Percentiles rank a stretch among this genome's conserved stretches.
phyloP scores from a whole-genome alignment of 805 yeast species.

The Suhomyces xylopsoci region DNA sequence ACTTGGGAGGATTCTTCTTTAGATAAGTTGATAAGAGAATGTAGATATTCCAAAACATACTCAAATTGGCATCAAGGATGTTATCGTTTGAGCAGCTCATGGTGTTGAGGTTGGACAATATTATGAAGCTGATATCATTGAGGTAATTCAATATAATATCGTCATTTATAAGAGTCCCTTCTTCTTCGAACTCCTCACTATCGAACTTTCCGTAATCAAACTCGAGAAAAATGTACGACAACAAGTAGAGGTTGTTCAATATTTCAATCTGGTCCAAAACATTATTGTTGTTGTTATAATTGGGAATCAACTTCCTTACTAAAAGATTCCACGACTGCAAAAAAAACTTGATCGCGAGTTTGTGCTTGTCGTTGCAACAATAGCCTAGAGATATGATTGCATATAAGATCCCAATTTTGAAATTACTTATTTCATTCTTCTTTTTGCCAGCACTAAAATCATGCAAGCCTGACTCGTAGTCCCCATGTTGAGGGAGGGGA shows the following conservation, averaged over 20 bases:
- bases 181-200: slow-evolving; percentile 6
- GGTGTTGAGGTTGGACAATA: slow-evolving; percentile 33
- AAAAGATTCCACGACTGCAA: slow-evolving; percentile 46
- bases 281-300: slow-evolving; percentile 27
- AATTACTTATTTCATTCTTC: slow-evolving; percentile 22
- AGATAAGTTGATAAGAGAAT: slow-evolving; percentile 44
- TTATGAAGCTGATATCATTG: slow-evolving; percentile 45
- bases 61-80: slow-evolving; percentile 29
- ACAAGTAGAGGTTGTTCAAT: slow-evolving; percentile 44
- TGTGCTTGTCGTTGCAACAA: slow-evolving; percentile 21
- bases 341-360: slow-evolving; percentile 36
- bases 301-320: slow-evolving; percentile 32
- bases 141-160: slow-evolving; percentile 49
- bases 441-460: not conserved
- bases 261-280: slow-evolving; percentile 34
- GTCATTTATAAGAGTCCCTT: slow-evolving; percentile 29
- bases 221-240: slow-evolving; percentile 42
- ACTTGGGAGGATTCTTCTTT: slow-evolving; percentile 17
- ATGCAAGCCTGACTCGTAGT: not conserved
- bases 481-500: slow-evolving; percentile 2
- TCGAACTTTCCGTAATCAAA: slow-evolving; percentile 29
- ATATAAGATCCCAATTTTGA: slow-evolving; percentile 40
- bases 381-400: slow-evolving; percentile 46
- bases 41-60: slow-evolving; percentile 50
- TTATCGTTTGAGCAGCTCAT: slow-evolving; percentile 20